A percentile compares a stretch with the other conserved stretches of the same genome.
Conservation (phyloP, 164 flowering plant species). For the Piper betle region DNA sequence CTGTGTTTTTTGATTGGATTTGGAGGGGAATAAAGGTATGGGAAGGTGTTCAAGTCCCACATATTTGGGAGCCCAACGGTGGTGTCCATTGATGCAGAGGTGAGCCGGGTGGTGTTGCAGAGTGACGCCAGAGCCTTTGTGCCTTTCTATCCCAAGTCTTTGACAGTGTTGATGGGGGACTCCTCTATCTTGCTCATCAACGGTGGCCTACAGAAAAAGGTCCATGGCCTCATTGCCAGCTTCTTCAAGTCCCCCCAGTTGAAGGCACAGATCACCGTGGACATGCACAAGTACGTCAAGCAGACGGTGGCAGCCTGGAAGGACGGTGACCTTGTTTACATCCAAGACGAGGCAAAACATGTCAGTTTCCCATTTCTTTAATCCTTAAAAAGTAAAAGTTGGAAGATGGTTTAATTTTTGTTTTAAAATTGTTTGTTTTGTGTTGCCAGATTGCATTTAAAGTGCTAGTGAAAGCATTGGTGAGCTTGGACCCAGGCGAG, state of each 20-base stretch:
- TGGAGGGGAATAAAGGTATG: conserved; percentile 43
- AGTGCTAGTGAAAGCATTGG: conserved; percentile 79
- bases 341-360: conserved; percentile 74
- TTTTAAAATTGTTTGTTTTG: conserved; percentile 4
- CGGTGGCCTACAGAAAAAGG: conserved; percentile 70
- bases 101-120: conserved; percentile 57
- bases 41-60: conserved; percentile 94
- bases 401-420: background rate
- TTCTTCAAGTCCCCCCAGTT: conserved; percentile 73
- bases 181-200: conserved; percentile 71
- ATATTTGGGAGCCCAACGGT: conserved; percentile 76
- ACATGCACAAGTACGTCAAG: conserved; percentile 53
- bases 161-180: conserved; percentile 83
- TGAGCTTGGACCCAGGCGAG: conserved; percentile 68
- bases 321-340: conserved; percentile 42
- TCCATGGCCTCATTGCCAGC: conserved; percentile 77
- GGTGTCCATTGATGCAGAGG: conserved; percentile 85
- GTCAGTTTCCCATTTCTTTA: conserved; percentile 23
- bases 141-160: conserved; percentile 79
- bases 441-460: conserved; percentile 72
- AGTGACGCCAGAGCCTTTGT: conserved; percentile 66
- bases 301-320: conserved; percentile 57
- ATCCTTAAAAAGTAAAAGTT: background rate
- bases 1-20: background rate
- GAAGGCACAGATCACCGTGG: conserved; percentile 67